Conservation (phyloP, 345 rosid genomes). For the Turritis glabra region DNA sequence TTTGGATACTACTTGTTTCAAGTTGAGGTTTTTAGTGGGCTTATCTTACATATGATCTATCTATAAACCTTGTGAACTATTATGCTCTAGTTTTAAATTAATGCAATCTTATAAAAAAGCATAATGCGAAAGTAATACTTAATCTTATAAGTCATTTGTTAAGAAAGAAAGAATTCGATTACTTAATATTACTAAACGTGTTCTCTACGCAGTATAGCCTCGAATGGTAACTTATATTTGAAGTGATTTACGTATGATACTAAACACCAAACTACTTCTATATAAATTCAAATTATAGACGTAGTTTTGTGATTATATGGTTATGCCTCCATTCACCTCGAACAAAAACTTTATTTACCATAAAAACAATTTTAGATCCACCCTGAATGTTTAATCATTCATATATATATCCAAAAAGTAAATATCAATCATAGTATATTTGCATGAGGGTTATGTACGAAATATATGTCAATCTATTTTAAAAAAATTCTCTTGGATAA, state of each 20-base stretch:
- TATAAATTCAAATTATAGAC: neutral
- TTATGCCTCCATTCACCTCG: neutral
- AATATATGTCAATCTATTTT: neutral
- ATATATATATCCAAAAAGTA: neutral
- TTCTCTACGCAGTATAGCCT: conserved; percentile 9
- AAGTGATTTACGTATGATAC: conserved; percentile 26
- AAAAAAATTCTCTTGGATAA: too few species aligned
- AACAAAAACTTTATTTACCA: neutral
- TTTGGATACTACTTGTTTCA: neutral
- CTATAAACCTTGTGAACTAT: too few species aligned
- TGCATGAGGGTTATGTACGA: neutral
- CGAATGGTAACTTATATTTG: conserved; percentile 18
- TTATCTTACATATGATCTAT: too few species aligned
- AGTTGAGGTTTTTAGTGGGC: neutral
- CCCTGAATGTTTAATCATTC: neutral
- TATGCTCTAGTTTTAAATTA: too few species aligned
- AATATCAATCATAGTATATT: neutral
- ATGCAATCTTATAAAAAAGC: too few species aligned
- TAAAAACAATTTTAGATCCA: neutral
- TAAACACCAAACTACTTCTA: conserved; percentile 8
- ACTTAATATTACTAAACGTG: conserved; percentile 6
- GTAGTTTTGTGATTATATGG: too few species aligned
- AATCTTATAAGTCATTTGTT: neutral
- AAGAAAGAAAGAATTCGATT: neutral
- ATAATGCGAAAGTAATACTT: neutral